Evolutionary conservation across 805 yeast genomes (phyloP).

Genomic region (Candida nemodendra): DNA sequence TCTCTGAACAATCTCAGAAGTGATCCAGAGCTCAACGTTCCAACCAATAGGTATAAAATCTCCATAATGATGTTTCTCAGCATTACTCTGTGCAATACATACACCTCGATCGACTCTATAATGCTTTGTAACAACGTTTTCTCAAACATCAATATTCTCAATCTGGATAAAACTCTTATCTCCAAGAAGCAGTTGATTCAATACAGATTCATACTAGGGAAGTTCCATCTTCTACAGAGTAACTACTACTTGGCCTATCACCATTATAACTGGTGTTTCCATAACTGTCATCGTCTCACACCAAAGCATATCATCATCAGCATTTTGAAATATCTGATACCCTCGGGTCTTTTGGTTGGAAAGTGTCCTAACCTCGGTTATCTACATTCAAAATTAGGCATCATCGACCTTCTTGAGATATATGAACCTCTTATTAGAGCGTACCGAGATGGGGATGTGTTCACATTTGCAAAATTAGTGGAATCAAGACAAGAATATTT

Average conservation of each 20-base stretch:
- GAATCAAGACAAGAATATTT: conserved; percentile 38
- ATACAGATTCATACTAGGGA: conserved; percentile 53
- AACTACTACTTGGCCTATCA: conserved; percentile 45
- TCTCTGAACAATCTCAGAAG: conserved; percentile 52
- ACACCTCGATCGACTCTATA: conserved; percentile 53
- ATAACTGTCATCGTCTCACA: conserved; percentile 30
- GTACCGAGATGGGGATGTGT: conserved; percentile 43
- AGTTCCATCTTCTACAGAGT: conserved; percentile 52
- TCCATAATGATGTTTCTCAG: conserved; percentile 49
- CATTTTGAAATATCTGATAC: conserved; percentile 48
- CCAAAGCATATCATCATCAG: conserved; percentile 33
- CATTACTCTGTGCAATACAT: conserved; percentile 47
- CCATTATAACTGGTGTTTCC: conserved; percentile 52
- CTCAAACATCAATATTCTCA: conserved; percentile 55
- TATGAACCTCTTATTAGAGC: conserved; percentile 39
- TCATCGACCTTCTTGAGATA: conserved; percentile 23
- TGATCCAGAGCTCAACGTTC: conserved; percentile 36
- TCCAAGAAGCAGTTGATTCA: conserved; percentile 45
- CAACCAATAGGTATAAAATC: conserved; percentile 38
- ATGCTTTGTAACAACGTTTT: conserved; percentile 60
- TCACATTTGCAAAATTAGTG: conserved; percentile 34
- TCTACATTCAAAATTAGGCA: conserved; percentile 17
- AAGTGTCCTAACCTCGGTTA: conserved; percentile 41
- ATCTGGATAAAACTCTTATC: conserved; percentile 41
- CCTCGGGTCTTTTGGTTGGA: conserved; percentile 53